Conservation (phyloP, 2,329 filamentous ascomycete species). For the Colletotrichum sp. region DNA sequence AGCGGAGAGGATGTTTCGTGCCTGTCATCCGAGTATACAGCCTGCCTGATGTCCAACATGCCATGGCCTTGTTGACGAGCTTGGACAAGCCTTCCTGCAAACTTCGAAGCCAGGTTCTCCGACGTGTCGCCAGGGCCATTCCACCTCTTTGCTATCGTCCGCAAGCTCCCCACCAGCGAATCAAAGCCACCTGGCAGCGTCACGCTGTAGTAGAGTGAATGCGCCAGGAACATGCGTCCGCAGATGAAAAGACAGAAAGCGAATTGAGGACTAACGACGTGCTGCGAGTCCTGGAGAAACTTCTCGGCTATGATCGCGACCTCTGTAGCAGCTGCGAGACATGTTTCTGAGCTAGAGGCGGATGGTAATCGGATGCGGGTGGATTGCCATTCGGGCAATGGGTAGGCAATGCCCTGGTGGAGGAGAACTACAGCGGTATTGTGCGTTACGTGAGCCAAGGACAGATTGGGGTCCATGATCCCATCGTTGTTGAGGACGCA, state of each 20-base stretch:
- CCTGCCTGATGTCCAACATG: conserved; percentile 34
- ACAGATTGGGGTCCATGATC: conserved; percentile 49
- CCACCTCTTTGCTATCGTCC: conserved; percentile 42
- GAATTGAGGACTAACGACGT: conserved; percentile 38
- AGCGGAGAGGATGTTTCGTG: neutral
- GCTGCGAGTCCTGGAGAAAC: conserved; percentile 35
- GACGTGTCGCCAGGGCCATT: conserved; percentile 28
- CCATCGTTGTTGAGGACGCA: conserved; percentile 42
- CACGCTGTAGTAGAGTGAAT: conserved; percentile 34
- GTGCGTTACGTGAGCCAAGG: conserved; percentile 46
- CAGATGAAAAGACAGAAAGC: conserved; percentile 43
- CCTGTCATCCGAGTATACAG: conserved; percentile 34
- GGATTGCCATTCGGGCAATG: conserved; percentile 32
- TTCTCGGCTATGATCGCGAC: conserved; percentile 40
- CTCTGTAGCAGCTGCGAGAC: conserved; percentile 40
- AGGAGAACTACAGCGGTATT: conserved; percentile 46
- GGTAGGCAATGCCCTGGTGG: conserved; percentile 45
- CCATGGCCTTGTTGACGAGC: conserved; percentile 29
- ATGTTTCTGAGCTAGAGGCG: conserved; percentile 43
- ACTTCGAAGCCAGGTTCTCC: conserved; percentile 38
- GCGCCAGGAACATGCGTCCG: conserved; percentile 35
- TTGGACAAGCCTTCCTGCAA: conserved; percentile 32
- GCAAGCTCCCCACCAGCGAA: conserved; percentile 34
- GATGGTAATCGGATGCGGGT: conserved; percentile 36
- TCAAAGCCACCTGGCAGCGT: conserved; percentile 33